These are phyloP conservation scores for Fabrea salina DNA, from an alignment of 169 alveolate species.

Conservation along the genomic window DNA sequence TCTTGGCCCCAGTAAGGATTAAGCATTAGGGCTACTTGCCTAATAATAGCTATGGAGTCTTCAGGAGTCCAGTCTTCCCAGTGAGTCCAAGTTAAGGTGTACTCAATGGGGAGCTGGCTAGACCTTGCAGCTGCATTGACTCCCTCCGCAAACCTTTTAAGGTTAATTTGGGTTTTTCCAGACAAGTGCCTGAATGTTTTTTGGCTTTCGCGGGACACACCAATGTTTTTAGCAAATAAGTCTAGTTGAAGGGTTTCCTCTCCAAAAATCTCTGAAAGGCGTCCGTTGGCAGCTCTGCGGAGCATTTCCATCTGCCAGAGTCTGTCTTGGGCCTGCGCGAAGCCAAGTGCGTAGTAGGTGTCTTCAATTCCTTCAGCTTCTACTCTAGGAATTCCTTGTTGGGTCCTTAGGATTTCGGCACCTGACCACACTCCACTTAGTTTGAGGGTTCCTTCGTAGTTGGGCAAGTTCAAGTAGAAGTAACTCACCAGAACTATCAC, in stretches of 20 bases:
- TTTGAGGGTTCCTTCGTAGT: too few relatives aligned
- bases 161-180: neutral
- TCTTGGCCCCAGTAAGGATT: too few relatives aligned
- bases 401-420: neutral
- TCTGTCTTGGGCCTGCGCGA: neutral
- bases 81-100: neutral
- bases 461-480: too few relatives aligned
- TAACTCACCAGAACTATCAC: too few relatives aligned
- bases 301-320: neutral
- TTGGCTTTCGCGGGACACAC: neutral
- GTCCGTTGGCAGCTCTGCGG: neutral
- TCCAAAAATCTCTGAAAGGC: neutral
- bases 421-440: too few relatives aligned
- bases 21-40: too few relatives aligned
- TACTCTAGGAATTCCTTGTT: neutral
- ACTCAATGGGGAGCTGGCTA: neutral
- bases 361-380: neutral
- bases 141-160: neutral
- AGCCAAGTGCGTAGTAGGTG: neutral
- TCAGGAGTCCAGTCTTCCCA: neutral
- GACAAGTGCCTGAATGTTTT: neutral
- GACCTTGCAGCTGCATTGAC: neutral
- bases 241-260: neutral
- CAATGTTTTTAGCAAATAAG: neutral
- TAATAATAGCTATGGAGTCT: neutral